A percentile compares a stretch with the other conserved stretches of the same genome.
Conservation (phyloP, 2,329 filamentous ascomycete genomes). For the Podosphaera fusca region DNA sequence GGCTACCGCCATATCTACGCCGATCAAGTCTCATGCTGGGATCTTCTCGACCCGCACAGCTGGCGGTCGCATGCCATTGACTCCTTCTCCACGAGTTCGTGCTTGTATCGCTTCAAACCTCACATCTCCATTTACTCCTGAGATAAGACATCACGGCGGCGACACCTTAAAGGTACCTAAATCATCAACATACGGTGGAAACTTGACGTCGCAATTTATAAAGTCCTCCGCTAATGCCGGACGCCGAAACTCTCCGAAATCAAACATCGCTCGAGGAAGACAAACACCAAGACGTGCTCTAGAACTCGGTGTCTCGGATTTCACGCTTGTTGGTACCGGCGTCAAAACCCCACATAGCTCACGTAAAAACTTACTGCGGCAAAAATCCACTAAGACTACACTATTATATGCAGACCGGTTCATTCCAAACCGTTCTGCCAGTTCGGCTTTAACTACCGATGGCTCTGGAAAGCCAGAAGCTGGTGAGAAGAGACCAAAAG, state of each 20-base stretch:
- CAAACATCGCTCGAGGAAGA: slow-evolving; percentile 62
- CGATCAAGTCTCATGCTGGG: slow-evolving; percentile 82
- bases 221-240: slow-evolving; percentile 41
- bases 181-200: slow-evolving; percentile 53
- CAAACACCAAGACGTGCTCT: slow-evolving; percentile 61
- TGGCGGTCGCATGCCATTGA: slow-evolving; percentile 83
- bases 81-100: slow-evolving; percentile 59
- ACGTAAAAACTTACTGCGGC: slow-evolving; percentile 29
- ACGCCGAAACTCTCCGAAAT: slow-evolving; percentile 80
- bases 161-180: slow-evolving; percentile 1
- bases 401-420: slow-evolving; percentile 73
- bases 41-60: slow-evolving; percentile 83
- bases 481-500: slow-evolving; percentile 49
- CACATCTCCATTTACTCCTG: slow-evolving; percentile 57
- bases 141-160: slow-evolving; percentile 18
- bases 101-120: slow-evolving; percentile 27
- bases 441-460: slow-evolving; percentile 63
- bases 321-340: slow-evolving; percentile 69
- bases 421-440: slow-evolving; percentile 80
- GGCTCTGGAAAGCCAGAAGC: slow-evolving; percentile 65
- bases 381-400: slow-evolving; percentile 49
- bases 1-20: slow-evolving; percentile 74
- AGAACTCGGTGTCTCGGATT: slow-evolving; percentile 82
- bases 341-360: slow-evolving; percentile 35
- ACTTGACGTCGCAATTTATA: slow-evolving; percentile 57